These are phyloP conservation scores for Ceratobasidium papillatum DNA, from an alignment of 1,284 basidiomycete species.

Conservation along the genomic window DNA sequence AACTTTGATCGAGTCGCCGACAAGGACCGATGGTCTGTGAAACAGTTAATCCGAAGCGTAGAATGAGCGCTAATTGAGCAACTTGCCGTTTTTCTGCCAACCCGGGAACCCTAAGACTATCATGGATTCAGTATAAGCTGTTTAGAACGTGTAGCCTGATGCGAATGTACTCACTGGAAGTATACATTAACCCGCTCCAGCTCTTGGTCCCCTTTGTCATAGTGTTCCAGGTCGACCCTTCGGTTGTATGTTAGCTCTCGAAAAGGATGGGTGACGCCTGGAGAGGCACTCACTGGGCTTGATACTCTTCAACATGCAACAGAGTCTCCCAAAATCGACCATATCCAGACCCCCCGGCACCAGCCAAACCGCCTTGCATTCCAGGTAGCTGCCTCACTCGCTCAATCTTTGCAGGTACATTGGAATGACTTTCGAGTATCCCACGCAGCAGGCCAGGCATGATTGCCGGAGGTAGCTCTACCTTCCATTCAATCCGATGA, in stretches of 20 bases:
- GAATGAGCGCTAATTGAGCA: slow-evolving; percentile 59
- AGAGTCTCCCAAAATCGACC: slow-evolving; percentile 60
- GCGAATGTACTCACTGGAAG: slow-evolving; percentile 57
- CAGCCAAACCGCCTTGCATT: slow-evolving; percentile 42
- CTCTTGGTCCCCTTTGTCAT: slow-evolving; percentile 60
- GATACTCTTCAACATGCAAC: slow-evolving; percentile 67
- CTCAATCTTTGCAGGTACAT: slow-evolving; percentile 23
- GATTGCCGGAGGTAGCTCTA: slow-evolving; percentile 54
- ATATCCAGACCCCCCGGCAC: slow-evolving; percentile 53
- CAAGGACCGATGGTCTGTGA: slow-evolving; percentile 54
- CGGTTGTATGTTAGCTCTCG: neutral
- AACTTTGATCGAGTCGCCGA: slow-evolving; percentile 56
- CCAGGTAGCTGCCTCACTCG: slow-evolving; percentile 43
- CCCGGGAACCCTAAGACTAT: slow-evolving; percentile 67
- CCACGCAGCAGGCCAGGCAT: slow-evolving; percentile 33
- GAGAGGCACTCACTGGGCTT: slow-evolving; percentile 60
- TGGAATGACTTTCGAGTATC: slow-evolving; percentile 33
- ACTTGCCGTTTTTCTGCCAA: slow-evolving; percentile 63
- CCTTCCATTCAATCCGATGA: slow-evolving; percentile 56
- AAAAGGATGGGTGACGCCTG: neutral
- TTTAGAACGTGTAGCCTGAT: neutral
- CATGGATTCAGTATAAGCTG: neutral
- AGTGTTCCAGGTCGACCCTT: slow-evolving; percentile 60
- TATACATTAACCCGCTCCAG: slow-evolving; percentile 53
- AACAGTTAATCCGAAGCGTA: slow-evolving; percentile 58